These are phyloP conservation scores for Suhomyces canberraensis DNA, from an alignment of 805 yeast species.

Conservation along the genomic window DNA sequence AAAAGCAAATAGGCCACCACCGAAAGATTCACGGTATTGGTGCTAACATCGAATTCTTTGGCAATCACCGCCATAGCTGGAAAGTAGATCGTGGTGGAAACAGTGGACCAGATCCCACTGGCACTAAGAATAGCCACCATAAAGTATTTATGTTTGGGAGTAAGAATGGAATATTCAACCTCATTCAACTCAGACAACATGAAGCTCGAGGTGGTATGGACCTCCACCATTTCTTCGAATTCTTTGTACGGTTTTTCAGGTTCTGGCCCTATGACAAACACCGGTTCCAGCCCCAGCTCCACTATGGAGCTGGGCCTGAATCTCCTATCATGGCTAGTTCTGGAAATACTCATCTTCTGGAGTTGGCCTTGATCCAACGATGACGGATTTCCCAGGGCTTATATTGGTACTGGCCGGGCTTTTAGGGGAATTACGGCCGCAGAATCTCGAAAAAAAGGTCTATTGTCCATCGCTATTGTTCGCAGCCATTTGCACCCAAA, in stretches of 20 bases:
- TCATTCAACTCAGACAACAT: too few relatives aligned
- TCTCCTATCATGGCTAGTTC: neutral
- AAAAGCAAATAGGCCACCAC: constrained; percentile 73
- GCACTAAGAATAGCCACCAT: constrained; percentile 37
- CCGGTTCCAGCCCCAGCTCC: neutral
- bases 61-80: constrained; percentile 68
- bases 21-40: constrained; percentile 61
- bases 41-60: constrained; percentile 49
- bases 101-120: constrained; percentile 63
- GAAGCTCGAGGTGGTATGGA: too few relatives aligned
- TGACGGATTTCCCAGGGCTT: too few relatives aligned
- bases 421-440: too few relatives aligned
- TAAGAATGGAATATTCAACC: constrained; percentile 50
- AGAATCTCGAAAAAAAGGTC: too few relatives aligned
- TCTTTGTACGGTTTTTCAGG: neutral
- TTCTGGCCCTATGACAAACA: neutral
- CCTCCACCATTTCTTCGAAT: neutral
- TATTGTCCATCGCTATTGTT: too few relatives aligned
- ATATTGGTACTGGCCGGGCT: too few relatives aligned
- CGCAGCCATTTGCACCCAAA: constrained; percentile 3
- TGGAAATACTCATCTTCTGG: too few relatives aligned
- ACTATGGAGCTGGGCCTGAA: neutral
- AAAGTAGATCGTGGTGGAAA: constrained; percentile 75
- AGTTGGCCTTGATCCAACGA: too few relatives aligned
- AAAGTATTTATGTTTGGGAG: constrained; percentile 35